Evolutionary conservation across 371 early-diverging fungal genomes (phyloP), one percentile per base, ranked within the genome.

Genomic region (Lichtheimia corymbifera): DNA sequence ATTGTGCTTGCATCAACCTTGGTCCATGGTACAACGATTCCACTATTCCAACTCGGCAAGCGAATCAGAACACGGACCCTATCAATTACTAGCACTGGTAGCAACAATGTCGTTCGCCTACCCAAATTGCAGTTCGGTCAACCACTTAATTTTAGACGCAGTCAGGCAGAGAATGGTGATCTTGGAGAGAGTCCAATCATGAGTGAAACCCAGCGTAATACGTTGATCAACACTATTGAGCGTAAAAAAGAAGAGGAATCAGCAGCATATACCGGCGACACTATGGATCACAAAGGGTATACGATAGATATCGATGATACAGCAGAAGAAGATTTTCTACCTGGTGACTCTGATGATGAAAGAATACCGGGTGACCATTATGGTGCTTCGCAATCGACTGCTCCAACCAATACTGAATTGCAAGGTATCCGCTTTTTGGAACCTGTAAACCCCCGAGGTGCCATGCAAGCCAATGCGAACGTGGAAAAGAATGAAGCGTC

Each of bases 21-120:
- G 12, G 85, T 91, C 5, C 94, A 95, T 54, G 95, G 95, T 12
- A 80, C 88, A 15, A 90, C 93, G 0, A 87, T 93, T 5, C 91
- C 92, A 12, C 55, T 94, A 18, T 85, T 90, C 35, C 83, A 89
- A 28, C 76, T 89, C 28, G 82, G 82, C 43, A 81, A 76, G n/a
- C 74, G 82, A 49, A 78, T 81, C 49, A 71, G 77, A 24, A 76
- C 82, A 3, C 71, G 82, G 35, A 81, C 82, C 0, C 50, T 81
- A 15, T 81, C 82, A 0, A 76, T 81, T 22, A 66, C 82, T 0
- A 78, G 79, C 59, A 73, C 74, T 0, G 65, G 72, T 1, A 76
- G 74, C 44, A 70, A 66, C 24, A 76, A 80, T 53, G 72, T 77
- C 0, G 53, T 63, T 4, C 66, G 77, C 4, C 52, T 80, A n/a